Evolutionary conservation across 2,329 filamentous ascomycete genomes (phyloP).

Genomic region (Aspergillus intermedius): DNA sequence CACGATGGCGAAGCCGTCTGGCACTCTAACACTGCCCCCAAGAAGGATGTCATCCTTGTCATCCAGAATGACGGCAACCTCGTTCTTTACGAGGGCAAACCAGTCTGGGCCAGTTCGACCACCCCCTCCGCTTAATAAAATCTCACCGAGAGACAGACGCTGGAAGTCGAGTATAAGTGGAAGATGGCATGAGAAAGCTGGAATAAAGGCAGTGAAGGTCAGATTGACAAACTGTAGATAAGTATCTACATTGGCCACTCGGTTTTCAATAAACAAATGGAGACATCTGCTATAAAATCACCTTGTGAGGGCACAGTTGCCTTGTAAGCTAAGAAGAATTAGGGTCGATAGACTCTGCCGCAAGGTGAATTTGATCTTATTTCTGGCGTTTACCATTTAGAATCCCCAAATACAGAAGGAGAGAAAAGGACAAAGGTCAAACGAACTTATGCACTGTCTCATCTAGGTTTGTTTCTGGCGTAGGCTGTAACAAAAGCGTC

Average conservation of each 20-base stretch:
- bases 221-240: not conserved
- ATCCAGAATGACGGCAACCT: constrained; percentile 1
- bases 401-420: not conserved
- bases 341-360: not conserved
- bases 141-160: not conserved
- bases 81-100: constrained; percentile 1
- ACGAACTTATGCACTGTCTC: not conserved
- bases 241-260: not conserved
- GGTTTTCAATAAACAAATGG: not conserved
- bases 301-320: not conserved
- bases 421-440: too few relatives aligned
- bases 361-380: not conserved
- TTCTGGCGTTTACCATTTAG: not conserved
- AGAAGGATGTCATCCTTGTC: not conserved
- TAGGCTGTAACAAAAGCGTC: not conserved
- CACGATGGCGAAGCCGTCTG: not conserved
- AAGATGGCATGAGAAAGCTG: not conserved
- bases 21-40: not conserved
- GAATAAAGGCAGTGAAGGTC: not conserved
- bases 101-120: not conserved
- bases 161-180: not conserved
- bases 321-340: not conserved
- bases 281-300: not conserved
- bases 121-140: not conserved
- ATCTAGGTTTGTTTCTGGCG: not conserved